A percentile compares a stretch with the other conserved stretches of the same genome.
phyloP scores from a whole-genome alignment of 305 asterid species.

The Plantago coronopus region DNA sequence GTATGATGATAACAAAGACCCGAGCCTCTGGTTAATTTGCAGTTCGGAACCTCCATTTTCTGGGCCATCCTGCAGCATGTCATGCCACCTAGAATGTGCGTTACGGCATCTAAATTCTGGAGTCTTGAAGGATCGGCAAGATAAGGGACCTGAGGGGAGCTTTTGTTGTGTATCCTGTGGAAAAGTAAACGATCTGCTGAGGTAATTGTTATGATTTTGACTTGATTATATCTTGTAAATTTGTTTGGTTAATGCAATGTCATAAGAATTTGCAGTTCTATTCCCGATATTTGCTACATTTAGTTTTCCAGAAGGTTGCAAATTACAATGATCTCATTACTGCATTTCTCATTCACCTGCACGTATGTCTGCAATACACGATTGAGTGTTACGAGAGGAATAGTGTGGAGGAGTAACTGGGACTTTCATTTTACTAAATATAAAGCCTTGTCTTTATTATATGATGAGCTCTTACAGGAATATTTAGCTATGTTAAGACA shows the following conservation, averaged over 20 bases:
- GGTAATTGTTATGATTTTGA: constrained; percentile 41
- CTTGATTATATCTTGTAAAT: constrained; percentile 1
- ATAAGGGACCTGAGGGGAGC: constrained; percentile 61
- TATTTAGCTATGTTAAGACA: background rate
- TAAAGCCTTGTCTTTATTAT: background rate
- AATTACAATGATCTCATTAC: background rate
- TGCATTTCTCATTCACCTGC: background rate
- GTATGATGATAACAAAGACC: constrained; percentile 95
- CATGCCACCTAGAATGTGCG: constrained; percentile 95
- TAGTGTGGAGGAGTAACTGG: background rate
- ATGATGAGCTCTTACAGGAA: background rate
- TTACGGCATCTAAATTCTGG: constrained; percentile 60
- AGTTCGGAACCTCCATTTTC: constrained; percentile 74
- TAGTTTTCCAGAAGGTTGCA: background rate
- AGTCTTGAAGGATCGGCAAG: constrained; percentile 45
- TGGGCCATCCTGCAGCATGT: constrained; percentile 77
- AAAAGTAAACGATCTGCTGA: constrained; percentile 72
- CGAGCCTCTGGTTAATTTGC: constrained; percentile 87
- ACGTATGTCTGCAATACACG: background rate
- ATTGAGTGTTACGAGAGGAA: background rate
- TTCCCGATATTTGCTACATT: background rate
- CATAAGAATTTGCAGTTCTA: background rate
- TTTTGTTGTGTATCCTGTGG: constrained; percentile 81
- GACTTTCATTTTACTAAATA: background rate
- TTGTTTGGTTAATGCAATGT: background rate